Conservation (phyloP, 2,329 filamentous ascomycete genomes). For the Cordyceps cicadae region DNA sequence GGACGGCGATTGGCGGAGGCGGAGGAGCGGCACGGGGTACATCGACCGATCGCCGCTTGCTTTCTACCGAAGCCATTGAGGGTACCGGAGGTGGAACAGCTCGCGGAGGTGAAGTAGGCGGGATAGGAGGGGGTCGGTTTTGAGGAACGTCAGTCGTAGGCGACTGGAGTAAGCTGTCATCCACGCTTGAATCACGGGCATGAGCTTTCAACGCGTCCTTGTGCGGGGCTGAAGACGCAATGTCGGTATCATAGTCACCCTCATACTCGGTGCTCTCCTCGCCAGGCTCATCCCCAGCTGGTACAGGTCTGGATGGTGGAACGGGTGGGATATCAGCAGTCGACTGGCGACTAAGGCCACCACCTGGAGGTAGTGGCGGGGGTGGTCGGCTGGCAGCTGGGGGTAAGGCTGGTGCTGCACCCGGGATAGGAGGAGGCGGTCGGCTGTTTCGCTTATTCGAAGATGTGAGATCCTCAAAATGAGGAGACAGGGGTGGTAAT, state of each 20-base stretch:
- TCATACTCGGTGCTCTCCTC: constrained; percentile 91
- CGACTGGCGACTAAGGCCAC: constrained; percentile 46
- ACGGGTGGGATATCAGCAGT: constrained; percentile 45
- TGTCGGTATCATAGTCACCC: constrained; percentile 96
- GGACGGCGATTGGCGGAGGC: constrained; percentile 37
- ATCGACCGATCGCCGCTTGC: constrained; percentile 58
- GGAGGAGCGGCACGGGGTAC: constrained; percentile 61
- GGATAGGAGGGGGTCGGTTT: constrained; percentile 47
- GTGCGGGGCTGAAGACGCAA: constrained; percentile 84
- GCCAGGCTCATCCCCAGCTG: constrained; percentile 54
- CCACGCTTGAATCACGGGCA: constrained; percentile 65
- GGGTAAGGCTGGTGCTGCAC: constrained; percentile 36
- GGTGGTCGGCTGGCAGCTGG: constrained; percentile 53
- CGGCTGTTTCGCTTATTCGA: constrained; percentile 48
- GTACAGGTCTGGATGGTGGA: constrained; percentile 33
- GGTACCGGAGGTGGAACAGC: constrained; percentile 59
- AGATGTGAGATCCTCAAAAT: constrained; percentile 28
- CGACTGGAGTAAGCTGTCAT: constrained; percentile 58
- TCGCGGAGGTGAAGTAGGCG: constrained; percentile 45
- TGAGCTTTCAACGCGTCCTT: constrained; percentile 88
- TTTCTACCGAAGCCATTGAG: constrained; percentile 45
- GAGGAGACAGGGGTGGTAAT: constrained; percentile 29
- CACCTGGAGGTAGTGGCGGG: constrained; percentile 55
- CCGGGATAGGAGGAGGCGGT: constrained; percentile 53
- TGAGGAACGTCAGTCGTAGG: constrained; percentile 39